Conservation (phyloP, 2,329 filamentous ascomycete genomes). For the Alternaria sp. region DNA sequence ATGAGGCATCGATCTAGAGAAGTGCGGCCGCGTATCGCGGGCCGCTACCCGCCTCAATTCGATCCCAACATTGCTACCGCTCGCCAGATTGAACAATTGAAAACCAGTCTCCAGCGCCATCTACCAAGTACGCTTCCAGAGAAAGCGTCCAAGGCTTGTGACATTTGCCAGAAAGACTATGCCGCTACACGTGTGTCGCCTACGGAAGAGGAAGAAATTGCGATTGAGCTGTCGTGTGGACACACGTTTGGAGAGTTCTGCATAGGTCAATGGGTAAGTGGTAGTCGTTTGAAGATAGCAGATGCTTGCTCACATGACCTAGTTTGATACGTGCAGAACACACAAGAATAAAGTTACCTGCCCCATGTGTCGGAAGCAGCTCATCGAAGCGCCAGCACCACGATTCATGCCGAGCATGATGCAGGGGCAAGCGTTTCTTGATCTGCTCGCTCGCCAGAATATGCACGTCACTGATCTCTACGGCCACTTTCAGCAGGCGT, state of each 20-base stretch:
- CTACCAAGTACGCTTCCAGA: constrained; percentile 36
- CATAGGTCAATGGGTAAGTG: constrained; percentile 41
- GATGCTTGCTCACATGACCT: not conserved
- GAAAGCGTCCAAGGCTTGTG: constrained; percentile 34
- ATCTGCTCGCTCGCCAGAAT: constrained; percentile 27
- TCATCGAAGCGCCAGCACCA: constrained; percentile 33
- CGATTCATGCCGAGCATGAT: constrained; percentile 17
- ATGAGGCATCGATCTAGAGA: constrained; percentile 23
- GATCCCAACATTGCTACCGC: constrained; percentile 34
- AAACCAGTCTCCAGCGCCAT: constrained; percentile 32
- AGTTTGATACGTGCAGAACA: constrained; percentile 40
- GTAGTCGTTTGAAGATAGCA: not conserved
- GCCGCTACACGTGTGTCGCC: constrained; percentile 33
- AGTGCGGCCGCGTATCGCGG: constrained; percentile 20
- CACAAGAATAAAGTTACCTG: constrained; percentile 49
- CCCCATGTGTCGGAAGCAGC: constrained; percentile 46
- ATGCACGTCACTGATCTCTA: constrained; percentile 25
- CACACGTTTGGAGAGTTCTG: constrained; percentile 47
- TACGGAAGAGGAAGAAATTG: constrained; percentile 41
- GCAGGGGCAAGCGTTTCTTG: constrained; percentile 22
- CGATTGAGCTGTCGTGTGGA: constrained; percentile 44
- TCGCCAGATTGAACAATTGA: constrained; percentile 40
- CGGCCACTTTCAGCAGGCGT: constrained; percentile 23
- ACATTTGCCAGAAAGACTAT: constrained; percentile 48
- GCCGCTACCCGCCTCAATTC: constrained; percentile 9